Conservation (phyloP, 495 filamentous ascomycete species). For the Aspergillus baeticus region DNA sequence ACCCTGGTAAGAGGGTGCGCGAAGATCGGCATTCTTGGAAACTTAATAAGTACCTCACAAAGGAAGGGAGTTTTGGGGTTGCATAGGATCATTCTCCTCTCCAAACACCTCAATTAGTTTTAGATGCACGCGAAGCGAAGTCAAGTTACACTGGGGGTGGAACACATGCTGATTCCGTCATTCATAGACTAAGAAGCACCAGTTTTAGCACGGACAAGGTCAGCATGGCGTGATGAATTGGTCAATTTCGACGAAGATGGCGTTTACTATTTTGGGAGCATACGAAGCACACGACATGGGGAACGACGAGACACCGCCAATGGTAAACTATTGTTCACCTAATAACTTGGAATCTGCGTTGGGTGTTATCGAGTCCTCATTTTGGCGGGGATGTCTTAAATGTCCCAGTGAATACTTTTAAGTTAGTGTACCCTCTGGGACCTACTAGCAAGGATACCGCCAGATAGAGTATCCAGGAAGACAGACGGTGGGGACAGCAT, state of each 20-base stretch:
- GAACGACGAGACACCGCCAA: background rate
- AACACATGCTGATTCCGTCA: background rate
- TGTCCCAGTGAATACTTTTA: too few species aligned
- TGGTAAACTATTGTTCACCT: background rate
- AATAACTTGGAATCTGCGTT: background rate
- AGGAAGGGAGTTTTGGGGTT: background rate
- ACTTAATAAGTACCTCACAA: slow-evolving; percentile 1
- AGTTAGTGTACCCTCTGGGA: background rate
- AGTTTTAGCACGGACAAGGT: background rate
- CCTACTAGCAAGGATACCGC: too few species aligned
- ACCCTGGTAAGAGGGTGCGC: background rate
- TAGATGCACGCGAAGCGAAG: background rate
- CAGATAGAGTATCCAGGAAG: background rate
- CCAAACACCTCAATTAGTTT: background rate
- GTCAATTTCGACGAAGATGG: background rate
- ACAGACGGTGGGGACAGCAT: background rate
- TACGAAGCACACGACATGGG: too few species aligned
- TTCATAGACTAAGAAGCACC: background rate
- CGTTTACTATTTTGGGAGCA: background rate
- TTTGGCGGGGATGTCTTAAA: too few species aligned
- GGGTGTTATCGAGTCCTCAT: too few species aligned
- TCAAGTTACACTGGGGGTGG: background rate
- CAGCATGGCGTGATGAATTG: slow-evolving; percentile 5
- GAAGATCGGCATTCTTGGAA: slow-evolving; percentile 7
- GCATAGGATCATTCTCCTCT: background rate